These are phyloP conservation scores for Rubroboletus pulcherrimus DNA, from an alignment of 768 basidiomycete genomes.

Conservation along the genomic window DNA sequence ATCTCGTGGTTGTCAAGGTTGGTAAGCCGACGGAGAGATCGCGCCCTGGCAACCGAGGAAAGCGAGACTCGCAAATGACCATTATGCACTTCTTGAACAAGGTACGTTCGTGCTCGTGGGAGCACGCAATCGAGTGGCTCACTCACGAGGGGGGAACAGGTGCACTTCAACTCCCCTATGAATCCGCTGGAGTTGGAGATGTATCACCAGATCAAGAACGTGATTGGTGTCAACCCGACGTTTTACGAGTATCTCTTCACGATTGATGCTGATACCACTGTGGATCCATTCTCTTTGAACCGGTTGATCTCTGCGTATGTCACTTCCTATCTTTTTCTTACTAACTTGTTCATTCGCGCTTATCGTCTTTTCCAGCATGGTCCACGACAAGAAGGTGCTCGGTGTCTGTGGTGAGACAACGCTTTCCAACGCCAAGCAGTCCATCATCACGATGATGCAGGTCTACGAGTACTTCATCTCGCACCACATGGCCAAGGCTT, in stretches of 20 bases:
- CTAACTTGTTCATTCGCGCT: neutral
- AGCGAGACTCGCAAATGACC: slow-evolving; percentile 95
- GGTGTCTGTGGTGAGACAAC: slow-evolving; percentile 96
- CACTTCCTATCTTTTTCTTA: neutral
- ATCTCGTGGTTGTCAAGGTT: slow-evolving; percentile 86
- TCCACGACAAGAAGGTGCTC: slow-evolving; percentile 91
- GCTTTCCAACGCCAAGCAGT: slow-evolving; percentile 90
- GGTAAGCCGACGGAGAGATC: slow-evolving; percentile 93
- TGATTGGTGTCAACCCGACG: slow-evolving; percentile 97
- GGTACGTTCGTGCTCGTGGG: slow-evolving; percentile 37
- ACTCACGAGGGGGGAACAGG: slow-evolving; percentile 41
- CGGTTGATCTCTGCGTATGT: slow-evolving; percentile 90
- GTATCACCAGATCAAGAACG: slow-evolving; percentile 99
- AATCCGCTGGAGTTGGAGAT: slow-evolving; percentile 96
- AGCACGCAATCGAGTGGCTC: neutral
- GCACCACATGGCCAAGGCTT: slow-evolving; percentile 98
- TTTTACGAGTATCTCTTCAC: slow-evolving; percentile 97
- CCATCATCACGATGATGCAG: slow-evolving; percentile 97
- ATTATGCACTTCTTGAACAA: slow-evolving; percentile 98
- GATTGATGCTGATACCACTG: slow-evolving; percentile 93
- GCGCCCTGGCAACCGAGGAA: slow-evolving; percentile 95
- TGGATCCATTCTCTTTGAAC: slow-evolving; percentile 83
- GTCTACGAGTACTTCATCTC: slow-evolving; percentile 99
- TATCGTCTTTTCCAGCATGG: slow-evolving; percentile 61
- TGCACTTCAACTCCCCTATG: slow-evolving; percentile 96